A percentile compares a stretch with the other conserved stretches of the same genome.
These are phyloP conservation scores for Brassica nigra DNA, from an alignment of 345 rosid genomes.

Conservation along the genomic window DNA sequence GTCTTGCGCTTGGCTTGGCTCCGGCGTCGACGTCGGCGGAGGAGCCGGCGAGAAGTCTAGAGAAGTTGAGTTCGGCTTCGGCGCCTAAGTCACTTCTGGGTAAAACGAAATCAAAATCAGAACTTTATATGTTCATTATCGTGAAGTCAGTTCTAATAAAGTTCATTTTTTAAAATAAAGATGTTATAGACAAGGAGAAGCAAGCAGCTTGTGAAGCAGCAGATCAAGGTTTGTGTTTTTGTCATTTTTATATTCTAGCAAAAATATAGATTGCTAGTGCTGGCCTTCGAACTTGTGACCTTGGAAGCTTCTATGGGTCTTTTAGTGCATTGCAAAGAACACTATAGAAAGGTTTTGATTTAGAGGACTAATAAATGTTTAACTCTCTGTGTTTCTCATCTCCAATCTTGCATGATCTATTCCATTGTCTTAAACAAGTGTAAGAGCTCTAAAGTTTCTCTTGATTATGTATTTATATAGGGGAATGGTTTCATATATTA, in stretches of 20 bases:
- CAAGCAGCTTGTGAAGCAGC: constrained; percentile 41
- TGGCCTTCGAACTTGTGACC: constrained; percentile 12
- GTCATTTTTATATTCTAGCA: background rate
- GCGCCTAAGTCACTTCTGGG: constrained; percentile 49
- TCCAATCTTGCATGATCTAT: constrained; percentile 6
- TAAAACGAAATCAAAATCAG: background rate
- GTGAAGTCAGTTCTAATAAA: constrained; percentile 2
- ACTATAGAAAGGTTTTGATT: background rate
- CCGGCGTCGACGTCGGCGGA: constrained; percentile 50
- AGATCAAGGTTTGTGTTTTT: constrained; percentile 38
- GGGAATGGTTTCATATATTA: background rate
- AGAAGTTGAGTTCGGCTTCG: constrained; percentile 48
- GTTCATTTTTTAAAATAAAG: background rate
- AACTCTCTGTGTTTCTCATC: background rate
- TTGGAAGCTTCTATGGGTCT: background rate
- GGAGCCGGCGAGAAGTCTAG: constrained; percentile 50
- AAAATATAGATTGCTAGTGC: background rate
- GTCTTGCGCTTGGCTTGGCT: constrained; percentile 49
- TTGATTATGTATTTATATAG: background rate
- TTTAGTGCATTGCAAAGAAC: background rate
- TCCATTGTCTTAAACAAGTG: background rate
- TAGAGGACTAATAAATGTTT: background rate
- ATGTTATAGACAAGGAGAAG: constrained; percentile 51
- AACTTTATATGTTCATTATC: background rate
- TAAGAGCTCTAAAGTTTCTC: background rate